Evolutionary conservation across 352 stramenopile species (phyloP).

Genomic region (Pythium biforme): DNA sequence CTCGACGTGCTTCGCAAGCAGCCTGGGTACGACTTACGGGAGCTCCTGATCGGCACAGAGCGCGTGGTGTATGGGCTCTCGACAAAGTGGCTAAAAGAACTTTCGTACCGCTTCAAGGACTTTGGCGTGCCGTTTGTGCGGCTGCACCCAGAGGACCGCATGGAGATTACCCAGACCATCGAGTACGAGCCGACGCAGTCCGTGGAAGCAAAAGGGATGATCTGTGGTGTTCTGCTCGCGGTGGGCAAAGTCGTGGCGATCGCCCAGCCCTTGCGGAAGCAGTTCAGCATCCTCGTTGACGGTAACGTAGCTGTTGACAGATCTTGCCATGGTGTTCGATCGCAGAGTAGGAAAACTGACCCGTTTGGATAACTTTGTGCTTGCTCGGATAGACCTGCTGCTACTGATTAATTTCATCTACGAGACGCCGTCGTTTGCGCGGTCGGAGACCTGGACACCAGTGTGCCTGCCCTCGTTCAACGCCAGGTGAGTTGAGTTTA

Average conservation of each 20-base stretch:
- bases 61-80: slow-evolving; percentile 41
- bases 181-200: slow-evolving; percentile 34
- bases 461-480: slow-evolving; percentile 71
- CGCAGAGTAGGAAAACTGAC: background rate
- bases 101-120: slow-evolving; percentile 41
- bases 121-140: slow-evolving; percentile 53
- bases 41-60: slow-evolving; percentile 66
- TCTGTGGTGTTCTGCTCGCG: slow-evolving; percentile 59
- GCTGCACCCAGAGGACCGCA: slow-evolving; percentile 38
- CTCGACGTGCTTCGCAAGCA: slow-evolving; percentile 60
- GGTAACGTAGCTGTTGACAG: slow-evolving; percentile 27
- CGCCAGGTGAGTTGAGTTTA: slow-evolving; percentile 38
- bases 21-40: slow-evolving; percentile 68
- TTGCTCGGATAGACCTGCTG: slow-evolving; percentile 42
- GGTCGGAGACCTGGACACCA: slow-evolving; percentile 71
- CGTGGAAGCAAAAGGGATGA: slow-evolving; percentile 35
- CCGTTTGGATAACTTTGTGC: background rate
- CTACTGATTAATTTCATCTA: slow-evolving; percentile 76
- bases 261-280: slow-evolving; percentile 53
- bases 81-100: slow-evolving; percentile 39
- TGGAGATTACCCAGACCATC: slow-evolving; percentile 45
- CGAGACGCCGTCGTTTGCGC: slow-evolving; percentile 55
- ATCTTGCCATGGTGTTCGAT: background rate
- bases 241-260: slow-evolving; percentile 53
- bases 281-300: slow-evolving; percentile 64